Conservation (phyloP, 495 filamentous ascomycete species). For the Penicillium mononematosum region DNA sequence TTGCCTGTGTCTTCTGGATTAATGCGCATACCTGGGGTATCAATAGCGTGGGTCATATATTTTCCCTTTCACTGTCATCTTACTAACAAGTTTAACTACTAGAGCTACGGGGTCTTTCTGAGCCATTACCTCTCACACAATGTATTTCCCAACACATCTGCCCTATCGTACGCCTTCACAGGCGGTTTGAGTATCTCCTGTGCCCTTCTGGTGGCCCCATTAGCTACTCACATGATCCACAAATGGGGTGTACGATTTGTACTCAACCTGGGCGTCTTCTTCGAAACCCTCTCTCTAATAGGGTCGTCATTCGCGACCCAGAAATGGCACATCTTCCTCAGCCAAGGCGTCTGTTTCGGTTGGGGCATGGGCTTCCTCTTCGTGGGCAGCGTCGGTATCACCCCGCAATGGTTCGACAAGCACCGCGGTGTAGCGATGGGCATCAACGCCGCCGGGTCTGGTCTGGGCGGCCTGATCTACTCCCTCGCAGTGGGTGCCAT, state of each 20-base stretch:
- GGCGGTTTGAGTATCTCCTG: slow-evolving; percentile 68
- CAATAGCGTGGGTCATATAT: slow-evolving; percentile 42
- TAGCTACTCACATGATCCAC: slow-evolving; percentile 60
- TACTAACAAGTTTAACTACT: slow-evolving; percentile 9
- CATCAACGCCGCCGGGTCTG: slow-evolving; percentile 69
- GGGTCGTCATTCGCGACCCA: slow-evolving; percentile 64
- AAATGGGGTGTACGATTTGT: slow-evolving; percentile 53
- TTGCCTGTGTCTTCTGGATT: slow-evolving; percentile 50
- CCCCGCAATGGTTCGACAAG: slow-evolving; percentile 77
- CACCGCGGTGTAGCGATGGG: slow-evolving; percentile 71
- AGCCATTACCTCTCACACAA: slow-evolving; percentile 64
- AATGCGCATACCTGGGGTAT: slow-evolving; percentile 59
- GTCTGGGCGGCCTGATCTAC: slow-evolving; percentile 69
- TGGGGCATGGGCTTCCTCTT: slow-evolving; percentile 76
- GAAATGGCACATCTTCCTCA: slow-evolving; percentile 73
- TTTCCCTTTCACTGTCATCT: neutral
- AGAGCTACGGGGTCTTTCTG: slow-evolving; percentile 68
- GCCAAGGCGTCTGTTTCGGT: slow-evolving; percentile 75
- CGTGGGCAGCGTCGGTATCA: slow-evolving; percentile 65
- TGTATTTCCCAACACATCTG: slow-evolving; percentile 56
- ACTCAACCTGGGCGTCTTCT: slow-evolving; percentile 58
- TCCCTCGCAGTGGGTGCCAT: slow-evolving; percentile 48
- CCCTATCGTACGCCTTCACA: slow-evolving; percentile 67
- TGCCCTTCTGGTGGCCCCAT: slow-evolving; percentile 61
- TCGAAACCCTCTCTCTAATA: slow-evolving; percentile 62